Evolutionary conservation across 2,329 filamentous ascomycete species (phyloP).

Genomic region (Colletotrichum sidae): DNA sequence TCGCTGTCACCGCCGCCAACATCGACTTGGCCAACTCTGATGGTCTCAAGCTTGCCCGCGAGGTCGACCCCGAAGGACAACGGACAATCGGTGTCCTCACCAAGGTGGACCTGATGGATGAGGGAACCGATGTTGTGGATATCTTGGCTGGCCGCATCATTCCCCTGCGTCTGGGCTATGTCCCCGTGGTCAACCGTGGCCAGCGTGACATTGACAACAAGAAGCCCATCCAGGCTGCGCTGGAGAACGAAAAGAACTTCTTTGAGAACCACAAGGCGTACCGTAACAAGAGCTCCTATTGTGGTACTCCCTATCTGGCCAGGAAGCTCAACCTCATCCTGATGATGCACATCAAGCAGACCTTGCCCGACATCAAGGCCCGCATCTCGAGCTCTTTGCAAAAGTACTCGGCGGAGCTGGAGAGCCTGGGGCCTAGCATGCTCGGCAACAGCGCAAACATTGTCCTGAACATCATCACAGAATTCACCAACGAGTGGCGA

Average conservation of each 20-base stretch:
- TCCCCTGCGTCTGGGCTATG: slow-evolving; percentile 91
- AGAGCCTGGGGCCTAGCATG: slow-evolving; percentile 89
- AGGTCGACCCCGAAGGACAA: slow-evolving; percentile 97
- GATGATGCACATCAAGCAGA: slow-evolving; percentile 99
- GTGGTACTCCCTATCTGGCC: slow-evolving; percentile 95
- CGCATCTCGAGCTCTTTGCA: slow-evolving; percentile 93
- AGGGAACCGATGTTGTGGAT: slow-evolving; percentile 97
- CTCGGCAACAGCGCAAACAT: slow-evolving; percentile 97
- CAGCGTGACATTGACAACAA: slow-evolving; percentile 99
- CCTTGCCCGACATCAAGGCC: slow-evolving; percentile 96
- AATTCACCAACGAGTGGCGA: slow-evolving; percentile 97
- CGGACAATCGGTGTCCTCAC: slow-evolving; percentile 98
- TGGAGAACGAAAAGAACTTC: slow-evolving; percentile 95
- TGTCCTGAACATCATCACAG: slow-evolving; percentile 97
- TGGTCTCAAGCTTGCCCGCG: slow-evolving; percentile 92
- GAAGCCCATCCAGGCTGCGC: slow-evolving; percentile 88
- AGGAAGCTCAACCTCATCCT: slow-evolving; percentile 97
- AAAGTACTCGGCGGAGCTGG: slow-evolving; percentile 88
- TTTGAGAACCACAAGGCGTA: slow-evolving; percentile 99
- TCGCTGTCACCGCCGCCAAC: slow-evolving; percentile 96
- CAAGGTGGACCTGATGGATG: slow-evolving; percentile 99
- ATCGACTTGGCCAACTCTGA: slow-evolving; percentile 99
- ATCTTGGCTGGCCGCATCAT: slow-evolving; percentile 98
- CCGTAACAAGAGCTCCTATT: slow-evolving; percentile 98
- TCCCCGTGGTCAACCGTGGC: slow-evolving; percentile 97